phyloP scores from a whole-genome alignment of 768 basidiomycete species.

The Porpolomopsis calyptriformis region DNA sequence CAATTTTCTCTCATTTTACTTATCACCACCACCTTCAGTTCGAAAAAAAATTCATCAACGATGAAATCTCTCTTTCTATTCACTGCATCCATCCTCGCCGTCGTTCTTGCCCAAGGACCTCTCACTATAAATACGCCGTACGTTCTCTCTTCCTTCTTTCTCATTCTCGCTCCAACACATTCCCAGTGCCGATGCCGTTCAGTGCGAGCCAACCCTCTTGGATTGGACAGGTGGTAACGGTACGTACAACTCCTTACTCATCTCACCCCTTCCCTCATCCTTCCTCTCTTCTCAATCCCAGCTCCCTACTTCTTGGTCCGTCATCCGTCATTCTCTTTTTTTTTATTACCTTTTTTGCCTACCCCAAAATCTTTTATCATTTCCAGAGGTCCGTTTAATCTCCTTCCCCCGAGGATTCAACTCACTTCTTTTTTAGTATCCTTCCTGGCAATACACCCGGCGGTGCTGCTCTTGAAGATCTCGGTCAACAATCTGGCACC shows the following conservation, averaged over 20 bases:
- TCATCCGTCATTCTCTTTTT: constrained; percentile 10
- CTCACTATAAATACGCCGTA: constrained; percentile 64
- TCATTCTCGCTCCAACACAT: constrained; percentile 6
- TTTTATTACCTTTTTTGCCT: constrained; percentile 2
- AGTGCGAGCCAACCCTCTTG: constrained; percentile 49
- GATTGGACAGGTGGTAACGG: constrained; percentile 47
- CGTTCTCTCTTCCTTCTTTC: constrained; percentile 19
- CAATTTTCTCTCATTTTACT: too few relatives aligned
- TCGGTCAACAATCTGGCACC: constrained; percentile 30
- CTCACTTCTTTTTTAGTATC: constrained; percentile 30
- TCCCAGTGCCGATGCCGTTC: constrained; percentile 34
- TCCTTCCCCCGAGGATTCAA: neutral
- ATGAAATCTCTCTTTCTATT: constrained; percentile 41
- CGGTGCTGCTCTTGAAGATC: constrained; percentile 34
- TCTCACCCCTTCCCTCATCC: constrained; percentile 6
- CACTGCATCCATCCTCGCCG: constrained; percentile 28
- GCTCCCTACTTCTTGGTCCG: constrained; percentile 60
- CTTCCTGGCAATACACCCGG: constrained; percentile 38
- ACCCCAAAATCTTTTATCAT: constrained; percentile 1
- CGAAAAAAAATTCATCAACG: too few relatives aligned
- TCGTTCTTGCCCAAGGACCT: constrained; percentile 40
- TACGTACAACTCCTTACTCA: constrained; percentile 22
- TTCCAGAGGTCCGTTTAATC: constrained; percentile 30
- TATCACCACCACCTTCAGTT: too few relatives aligned
- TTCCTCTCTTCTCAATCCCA: constrained; percentile 16